Conservation (phyloP, 352 stramenopile genomes). For the Phytophthora ohioensis region DNA sequence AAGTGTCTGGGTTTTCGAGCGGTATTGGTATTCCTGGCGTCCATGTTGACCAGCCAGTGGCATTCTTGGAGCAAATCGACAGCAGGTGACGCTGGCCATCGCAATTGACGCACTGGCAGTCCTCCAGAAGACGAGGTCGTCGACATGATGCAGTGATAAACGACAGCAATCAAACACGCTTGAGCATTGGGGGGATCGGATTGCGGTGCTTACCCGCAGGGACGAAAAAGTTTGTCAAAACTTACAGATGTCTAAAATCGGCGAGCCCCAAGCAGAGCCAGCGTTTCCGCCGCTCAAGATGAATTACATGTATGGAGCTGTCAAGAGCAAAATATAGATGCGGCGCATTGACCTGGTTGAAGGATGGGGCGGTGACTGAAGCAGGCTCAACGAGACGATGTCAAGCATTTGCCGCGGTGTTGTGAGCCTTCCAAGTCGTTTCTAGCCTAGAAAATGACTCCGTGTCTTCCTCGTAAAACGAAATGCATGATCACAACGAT, state of each 20-base stretch:
- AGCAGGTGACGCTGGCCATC: conserved; percentile 39
- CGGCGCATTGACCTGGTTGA: conserved; percentile 14
- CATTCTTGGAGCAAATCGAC: conserved; percentile 59
- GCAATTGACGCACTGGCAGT: conserved; percentile 39
- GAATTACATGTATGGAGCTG: conserved; percentile 17
- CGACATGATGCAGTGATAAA: conserved; percentile 10
- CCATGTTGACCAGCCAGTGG: conserved; percentile 48
- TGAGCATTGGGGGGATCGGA: conserved; percentile 20
- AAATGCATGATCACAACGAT: conserved; percentile 30
- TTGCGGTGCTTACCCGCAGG: background rate
- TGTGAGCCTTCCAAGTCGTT: conserved; percentile 27
- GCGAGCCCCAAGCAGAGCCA: conserved; percentile 29
- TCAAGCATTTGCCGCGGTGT: conserved; percentile 25
- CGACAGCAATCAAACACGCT: conserved; percentile 25
- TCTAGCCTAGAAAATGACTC: conserved; percentile 18
- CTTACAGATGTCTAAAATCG: conserved; percentile 32
- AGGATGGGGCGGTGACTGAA: conserved; percentile 30
- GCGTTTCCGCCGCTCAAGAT: conserved; percentile 19
- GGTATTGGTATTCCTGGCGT: conserved; percentile 18
- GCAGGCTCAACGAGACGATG: conserved; percentile 34
- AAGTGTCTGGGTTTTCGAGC: conserved; percentile 9
- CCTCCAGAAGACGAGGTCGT: conserved; percentile 20
- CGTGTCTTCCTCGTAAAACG: conserved; percentile 11
- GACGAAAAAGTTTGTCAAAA: conserved; percentile 15
- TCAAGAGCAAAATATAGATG: conserved; percentile 38